Base-by-base conservation (phyloP, 257 asterid species). In the Rehmannia glutinosa region DNA sequence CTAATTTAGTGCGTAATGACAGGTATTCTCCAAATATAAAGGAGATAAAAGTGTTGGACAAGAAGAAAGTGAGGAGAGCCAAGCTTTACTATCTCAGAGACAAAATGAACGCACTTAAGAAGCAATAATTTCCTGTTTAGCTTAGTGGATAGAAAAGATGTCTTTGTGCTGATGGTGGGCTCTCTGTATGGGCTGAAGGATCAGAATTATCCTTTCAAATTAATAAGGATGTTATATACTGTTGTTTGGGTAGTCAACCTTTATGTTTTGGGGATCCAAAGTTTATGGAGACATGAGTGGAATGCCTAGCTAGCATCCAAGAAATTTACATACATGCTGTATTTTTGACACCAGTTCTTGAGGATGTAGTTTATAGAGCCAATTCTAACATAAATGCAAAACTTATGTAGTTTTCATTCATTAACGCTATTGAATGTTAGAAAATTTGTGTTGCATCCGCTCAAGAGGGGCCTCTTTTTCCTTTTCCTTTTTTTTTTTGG, bases 1-100 rank as follows among this genome's bases (percentile, higher is more conserved):
- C 69, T 77, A 77, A 79, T 32, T 33, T 53, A 60, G 59, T 58
- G 66, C 81, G 21, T 66, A 68, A 70, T 78, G 66, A 23, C 85
- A 88, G 98, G 92, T 94, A 94, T 73, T 94, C 99, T 30, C 97
- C 99, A 24, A 94, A 94, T 72, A 78, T 94, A 64, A 94, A 87
- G 95, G 97, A 94, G 81, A 87, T 94, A 54, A 83, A 85, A 84
- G 92, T 94, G 73, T 51, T 94, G 86, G 99, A 88, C 77, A 88
- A 87, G 88, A 87, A 84, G 89, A 94, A 75, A 81, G 97, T 94
- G 81, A 81, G 97, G 80, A 88, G 99, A 84, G 97, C 99, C 73
- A 94, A 90, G 87, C 94, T 93, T 43, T 93, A 93, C 86, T 93
- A 88, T 76, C 96, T 90, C 65, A 83, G 97, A 79, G 95, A 86